phyloP scores from a whole-genome alignment of 2,329 filamentous ascomycete genomes.

The Colletotrichum noveboracense region DNA sequence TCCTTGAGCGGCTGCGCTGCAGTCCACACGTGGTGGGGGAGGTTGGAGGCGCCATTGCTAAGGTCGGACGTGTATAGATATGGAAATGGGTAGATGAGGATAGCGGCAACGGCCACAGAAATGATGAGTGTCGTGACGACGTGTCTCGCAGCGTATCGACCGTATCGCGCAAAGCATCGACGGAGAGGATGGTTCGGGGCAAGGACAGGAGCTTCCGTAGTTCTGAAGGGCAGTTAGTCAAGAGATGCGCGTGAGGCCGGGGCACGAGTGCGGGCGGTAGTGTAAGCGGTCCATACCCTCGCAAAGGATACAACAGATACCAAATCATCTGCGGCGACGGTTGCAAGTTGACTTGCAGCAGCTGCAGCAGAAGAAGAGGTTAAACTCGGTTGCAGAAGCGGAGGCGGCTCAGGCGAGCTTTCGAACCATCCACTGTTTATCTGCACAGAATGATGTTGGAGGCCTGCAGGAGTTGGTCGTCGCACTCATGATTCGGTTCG shows the following conservation, averaged over 20 bases:
- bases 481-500: constrained; percentile 12
- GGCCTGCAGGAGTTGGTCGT: neutral
- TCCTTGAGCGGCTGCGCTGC: constrained; percentile 69
- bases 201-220: constrained; percentile 74
- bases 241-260: neutral
- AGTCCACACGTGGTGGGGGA: constrained; percentile 84
- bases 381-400: neutral
- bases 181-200: constrained; percentile 69
- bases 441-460: neutral
- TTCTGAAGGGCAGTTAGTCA: constrained; percentile 51
- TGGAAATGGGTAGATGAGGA: constrained; percentile 76
- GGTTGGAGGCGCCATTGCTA: constrained; percentile 71
- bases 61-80: constrained; percentile 78
- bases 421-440: constrained; percentile 8
- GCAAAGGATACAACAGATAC: constrained; percentile 78
- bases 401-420: constrained; percentile 4
- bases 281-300: constrained; percentile 63
- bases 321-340: constrained; percentile 64
- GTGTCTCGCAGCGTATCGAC: constrained; percentile 72
- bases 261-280: neutral
- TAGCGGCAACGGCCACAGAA: constrained; percentile 73
- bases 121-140: constrained; percentile 76
- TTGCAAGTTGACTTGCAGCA: constrained; percentile 21
- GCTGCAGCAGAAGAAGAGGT: constrained; percentile 8
- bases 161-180: constrained; percentile 70